Evolutionary conservation across 345 rosid genomes (phyloP).

Genomic region (Eucalyptus guilfoylei): DNA sequence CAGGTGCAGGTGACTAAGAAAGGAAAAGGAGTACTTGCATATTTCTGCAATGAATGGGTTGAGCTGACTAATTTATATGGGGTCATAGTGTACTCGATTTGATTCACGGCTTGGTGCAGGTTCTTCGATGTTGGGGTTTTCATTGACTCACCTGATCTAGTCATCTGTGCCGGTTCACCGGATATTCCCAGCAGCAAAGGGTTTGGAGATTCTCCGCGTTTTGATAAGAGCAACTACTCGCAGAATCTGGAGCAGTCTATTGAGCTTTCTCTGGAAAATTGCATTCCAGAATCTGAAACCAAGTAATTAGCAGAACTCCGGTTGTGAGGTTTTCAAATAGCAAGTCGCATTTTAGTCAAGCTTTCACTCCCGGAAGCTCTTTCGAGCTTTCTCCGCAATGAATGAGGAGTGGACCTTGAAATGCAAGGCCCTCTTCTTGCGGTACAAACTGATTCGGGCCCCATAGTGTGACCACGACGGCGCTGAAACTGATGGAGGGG

Average conservation of each 20-base stretch:
- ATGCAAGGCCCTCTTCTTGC: constrained; percentile 2
- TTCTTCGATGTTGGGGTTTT: constrained; percentile 45
- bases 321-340: constrained; percentile 73
- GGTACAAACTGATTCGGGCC: constrained; percentile 34
- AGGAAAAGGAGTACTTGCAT: background rate
- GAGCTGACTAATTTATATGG: background rate
- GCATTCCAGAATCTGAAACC: constrained; percentile 28
- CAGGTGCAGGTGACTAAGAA: background rate
- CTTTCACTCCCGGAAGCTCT: constrained; percentile 67
- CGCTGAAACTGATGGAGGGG: background rate
- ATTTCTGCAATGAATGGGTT: background rate
- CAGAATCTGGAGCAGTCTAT: constrained; percentile 10
- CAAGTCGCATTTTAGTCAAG: constrained; percentile 33
- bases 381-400: constrained; percentile 52
- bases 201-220: constrained; percentile 28
- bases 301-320: constrained; percentile 11
- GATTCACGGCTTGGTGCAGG: constrained; percentile 25
- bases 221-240: background rate
- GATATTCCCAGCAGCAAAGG: constrained; percentile 26
- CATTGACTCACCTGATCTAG: constrained; percentile 70
- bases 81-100: background rate
- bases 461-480: background rate
- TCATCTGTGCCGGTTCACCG: constrained; percentile 60
- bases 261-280: constrained; percentile 79
- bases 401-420: background rate